phyloP scores from a whole-genome alignment of 768 basidiomycete genomes.

The Coprinopsis strossmayeri region DNA sequence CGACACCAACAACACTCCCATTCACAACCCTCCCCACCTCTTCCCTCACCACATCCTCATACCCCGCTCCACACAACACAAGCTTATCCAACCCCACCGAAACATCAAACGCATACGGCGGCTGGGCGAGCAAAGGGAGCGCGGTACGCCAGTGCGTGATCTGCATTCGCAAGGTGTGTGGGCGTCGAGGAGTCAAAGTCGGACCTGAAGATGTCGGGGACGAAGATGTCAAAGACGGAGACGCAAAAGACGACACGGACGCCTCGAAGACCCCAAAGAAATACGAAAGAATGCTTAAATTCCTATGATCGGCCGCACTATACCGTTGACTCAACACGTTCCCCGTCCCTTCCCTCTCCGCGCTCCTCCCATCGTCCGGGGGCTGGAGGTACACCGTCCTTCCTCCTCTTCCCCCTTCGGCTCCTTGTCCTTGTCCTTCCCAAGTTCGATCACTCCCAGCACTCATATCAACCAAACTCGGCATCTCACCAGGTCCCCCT shows the following conservation, averaged over 20 bases:
- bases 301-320: slow-evolving; percentile 64
- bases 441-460: no score
- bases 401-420: background rate
- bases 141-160: slow-evolving; percentile 53
- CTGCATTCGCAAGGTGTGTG: no score
- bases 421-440: background rate
- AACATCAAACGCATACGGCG: slow-evolving; percentile 70
- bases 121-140: slow-evolving; percentile 57
- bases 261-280: slow-evolving; percentile 49
- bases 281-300: slow-evolving; percentile 68
- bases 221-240: no score
- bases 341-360: background rate
- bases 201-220: background rate
- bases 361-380: slow-evolving; percentile 23
- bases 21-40: slow-evolving; percentile 74
- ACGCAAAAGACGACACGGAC: slow-evolving; percentile 7
- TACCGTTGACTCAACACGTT: slow-evolving; percentile 21
- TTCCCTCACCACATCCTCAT: slow-evolving; percentile 68
- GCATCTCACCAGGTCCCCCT: background rate
- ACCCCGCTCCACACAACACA: slow-evolving; percentile 63
- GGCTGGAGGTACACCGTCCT: slow-evolving; percentile 40
- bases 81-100: slow-evolving; percentile 52
- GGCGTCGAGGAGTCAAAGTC: background rate
- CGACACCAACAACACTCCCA: slow-evolving; percentile 73
- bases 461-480: background rate